Conservation (phyloP, 495 filamentous ascomycete genomes). For the Bacidia gigantensis region DNA sequence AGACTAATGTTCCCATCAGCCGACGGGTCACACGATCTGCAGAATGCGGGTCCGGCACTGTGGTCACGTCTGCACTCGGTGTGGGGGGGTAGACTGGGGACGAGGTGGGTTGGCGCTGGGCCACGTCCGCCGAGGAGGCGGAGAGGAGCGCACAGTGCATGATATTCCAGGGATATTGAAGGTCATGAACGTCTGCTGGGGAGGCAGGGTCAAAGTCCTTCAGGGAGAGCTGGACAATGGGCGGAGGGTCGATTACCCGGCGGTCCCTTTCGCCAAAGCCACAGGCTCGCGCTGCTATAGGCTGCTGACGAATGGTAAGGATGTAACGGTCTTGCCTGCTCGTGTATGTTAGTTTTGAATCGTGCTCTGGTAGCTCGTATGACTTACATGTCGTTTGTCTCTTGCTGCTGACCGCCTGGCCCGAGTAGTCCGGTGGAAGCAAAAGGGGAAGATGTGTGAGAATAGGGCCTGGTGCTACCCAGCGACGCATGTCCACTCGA, state of each 20-base stretch:
- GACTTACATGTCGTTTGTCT: no score
- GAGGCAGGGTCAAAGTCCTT: conserved; percentile 44
- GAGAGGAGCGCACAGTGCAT: conserved; percentile 61
- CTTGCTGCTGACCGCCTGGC: no score
- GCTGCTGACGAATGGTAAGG: conserved; percentile 78
- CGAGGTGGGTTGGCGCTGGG: conserved; percentile 17
- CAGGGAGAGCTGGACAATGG: conserved; percentile 77
- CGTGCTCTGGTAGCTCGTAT: neutral
- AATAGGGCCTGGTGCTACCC: neutral
- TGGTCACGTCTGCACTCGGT: conserved; percentile 21
- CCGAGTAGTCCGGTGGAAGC: neutral
- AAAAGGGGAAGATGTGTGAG: neutral
- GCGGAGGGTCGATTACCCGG: conserved; percentile 86
- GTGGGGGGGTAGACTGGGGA: conserved; percentile 20
- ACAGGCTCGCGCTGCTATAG: conserved; percentile 77
- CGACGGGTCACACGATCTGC: conserved; percentile 37
- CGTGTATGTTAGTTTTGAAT: conserved; percentile 1
- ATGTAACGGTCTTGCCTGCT: conserved; percentile 29
- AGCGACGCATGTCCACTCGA: conserved; percentile 9
- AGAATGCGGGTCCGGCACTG: conserved; percentile 28
- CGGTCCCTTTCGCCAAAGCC: conserved; percentile 90
- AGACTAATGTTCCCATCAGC: conserved; percentile 66
- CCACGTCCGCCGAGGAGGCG: conserved; percentile 15
- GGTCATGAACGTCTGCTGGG: conserved; percentile 39
- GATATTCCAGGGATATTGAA: conserved; percentile 63